Conservation (phyloP, 306 rosid species). For the Pyrus bretschneideri region DNA sequence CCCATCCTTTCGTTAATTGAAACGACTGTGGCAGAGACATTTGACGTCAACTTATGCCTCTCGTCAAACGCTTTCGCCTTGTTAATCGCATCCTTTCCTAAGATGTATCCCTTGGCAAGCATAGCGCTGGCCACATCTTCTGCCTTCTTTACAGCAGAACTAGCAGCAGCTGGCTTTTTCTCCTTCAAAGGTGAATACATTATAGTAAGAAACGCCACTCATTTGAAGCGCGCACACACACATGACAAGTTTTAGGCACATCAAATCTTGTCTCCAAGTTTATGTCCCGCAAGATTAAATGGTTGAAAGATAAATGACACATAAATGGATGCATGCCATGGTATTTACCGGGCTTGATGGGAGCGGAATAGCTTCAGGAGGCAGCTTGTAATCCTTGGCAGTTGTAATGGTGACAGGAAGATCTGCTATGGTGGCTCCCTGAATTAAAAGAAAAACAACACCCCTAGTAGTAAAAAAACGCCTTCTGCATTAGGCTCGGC, state of each 20-base stretch:
- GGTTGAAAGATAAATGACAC: not conserved
- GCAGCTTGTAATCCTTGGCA: constrained; percentile 65
- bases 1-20: constrained; percentile 62
- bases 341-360: constrained; percentile 47
- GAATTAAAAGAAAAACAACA: not conserved
- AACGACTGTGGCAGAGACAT: constrained; percentile 64
- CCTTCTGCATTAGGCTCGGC: not conserved
- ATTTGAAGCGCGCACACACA: not conserved
- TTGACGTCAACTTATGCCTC: constrained; percentile 50
- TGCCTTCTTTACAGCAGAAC: constrained; percentile 44
- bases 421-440: constrained; percentile 70
- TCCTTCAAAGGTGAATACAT: constrained; percentile 23
- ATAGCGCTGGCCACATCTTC: constrained; percentile 73
- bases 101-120: constrained; percentile 70
- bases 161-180: constrained; percentile 28
- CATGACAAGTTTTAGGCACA: not conserved
- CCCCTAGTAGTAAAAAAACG: not conserved
- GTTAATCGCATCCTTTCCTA: constrained; percentile 72
- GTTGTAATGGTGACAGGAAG: constrained; percentile 50
- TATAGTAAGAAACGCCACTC: not conserved
- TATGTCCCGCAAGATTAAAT: not conserved
- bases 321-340: not conserved
- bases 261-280: not conserved
- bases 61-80: constrained; percentile 70
- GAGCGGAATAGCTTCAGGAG: constrained; percentile 50